Evolutionary conservation across 441 rosid species (phyloP).

Genomic region (Codiaeum variegatum): DNA sequence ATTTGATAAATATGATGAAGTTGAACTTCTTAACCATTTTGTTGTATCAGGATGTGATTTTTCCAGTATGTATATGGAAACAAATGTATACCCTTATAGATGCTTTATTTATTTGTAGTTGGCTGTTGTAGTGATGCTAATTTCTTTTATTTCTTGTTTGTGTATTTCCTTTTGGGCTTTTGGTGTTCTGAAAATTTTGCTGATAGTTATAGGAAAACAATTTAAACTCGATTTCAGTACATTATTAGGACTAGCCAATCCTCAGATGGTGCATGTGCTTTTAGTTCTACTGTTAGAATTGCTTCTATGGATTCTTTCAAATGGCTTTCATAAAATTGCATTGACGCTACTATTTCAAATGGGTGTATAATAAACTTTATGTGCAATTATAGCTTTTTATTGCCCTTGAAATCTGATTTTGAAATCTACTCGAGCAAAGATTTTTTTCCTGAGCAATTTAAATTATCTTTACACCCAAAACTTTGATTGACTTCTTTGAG

Average conservation of each 20-base stretch:
- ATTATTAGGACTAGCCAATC: not conserved
- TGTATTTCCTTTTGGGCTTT: not conserved
- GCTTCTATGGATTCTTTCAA: not conserved
- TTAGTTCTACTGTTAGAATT: not conserved
- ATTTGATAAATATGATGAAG: not conserved
- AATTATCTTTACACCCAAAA: not conserved
- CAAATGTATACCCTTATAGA: not conserved
- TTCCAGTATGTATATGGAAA: not conserved
- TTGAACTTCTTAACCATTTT: not conserved
- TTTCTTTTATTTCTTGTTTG: not conserved
- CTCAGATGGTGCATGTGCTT: conserved; percentile 2
- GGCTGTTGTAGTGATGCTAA: not conserved
- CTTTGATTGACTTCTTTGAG: conserved; percentile 3
- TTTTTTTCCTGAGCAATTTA: not conserved
- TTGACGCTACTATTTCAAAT: not conserved
- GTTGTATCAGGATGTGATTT: not conserved
- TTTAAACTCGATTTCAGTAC: not conserved
- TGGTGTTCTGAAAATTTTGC: not conserved
- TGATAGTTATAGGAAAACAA: not conserved
- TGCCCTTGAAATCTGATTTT: not conserved
- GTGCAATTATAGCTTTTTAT: not conserved
- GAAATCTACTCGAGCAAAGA: not conserved
- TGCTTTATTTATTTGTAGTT: not conserved
- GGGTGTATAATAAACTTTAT: not conserved
- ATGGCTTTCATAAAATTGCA: not conserved